These are phyloP conservation scores for Phytophthora ohioensis DNA, from an alignment of 352 stramenopile genomes.

Conservation along the genomic window DNA sequence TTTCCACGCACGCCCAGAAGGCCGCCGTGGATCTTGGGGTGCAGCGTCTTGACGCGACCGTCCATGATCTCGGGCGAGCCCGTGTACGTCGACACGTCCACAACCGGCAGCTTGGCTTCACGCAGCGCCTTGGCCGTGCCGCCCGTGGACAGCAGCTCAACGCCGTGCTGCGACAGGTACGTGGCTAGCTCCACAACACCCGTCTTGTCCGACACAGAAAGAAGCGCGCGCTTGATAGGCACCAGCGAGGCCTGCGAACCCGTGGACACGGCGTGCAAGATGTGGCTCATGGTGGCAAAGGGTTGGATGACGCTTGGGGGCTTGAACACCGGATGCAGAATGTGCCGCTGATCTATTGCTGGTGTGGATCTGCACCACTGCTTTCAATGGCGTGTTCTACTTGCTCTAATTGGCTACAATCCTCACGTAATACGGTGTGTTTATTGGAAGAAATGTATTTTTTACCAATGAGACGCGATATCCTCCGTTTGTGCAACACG, in stretches of 20 bases:
- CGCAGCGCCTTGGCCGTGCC: conserved; percentile 97
- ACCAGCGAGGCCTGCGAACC: conserved; percentile 80
- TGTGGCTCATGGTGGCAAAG: conserved; percentile 70
- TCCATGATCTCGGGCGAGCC: conserved; percentile 99
- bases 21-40: conserved; percentile 99
- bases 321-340: conserved; percentile 25
- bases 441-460: conserved; percentile 3
- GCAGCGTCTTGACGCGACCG: conserved; percentile 99
- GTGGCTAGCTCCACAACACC: conserved; percentile 97
- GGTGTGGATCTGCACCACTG: conserved; percentile 23
- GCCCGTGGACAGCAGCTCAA: conserved; percentile 98
- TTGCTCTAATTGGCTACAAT: conserved; percentile 32
- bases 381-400: conserved; percentile 28
- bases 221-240: conserved; percentile 95
- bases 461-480: conserved; percentile 3
- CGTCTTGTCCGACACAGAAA: conserved; percentile 99
- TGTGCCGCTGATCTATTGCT: background rate
- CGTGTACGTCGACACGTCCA: conserved; percentile 98
- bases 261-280: conserved; percentile 82
- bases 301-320: conserved; percentile 17
- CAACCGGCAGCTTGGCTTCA: conserved; percentile 95
- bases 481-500: background rate
- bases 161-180: conserved; percentile 92
- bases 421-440: background rate
- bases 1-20: conserved; percentile 98